Evolutionary conservation across 495 filamentous ascomycete species (phyloP).

Genomic region (Geoglossum glabrum): DNA sequence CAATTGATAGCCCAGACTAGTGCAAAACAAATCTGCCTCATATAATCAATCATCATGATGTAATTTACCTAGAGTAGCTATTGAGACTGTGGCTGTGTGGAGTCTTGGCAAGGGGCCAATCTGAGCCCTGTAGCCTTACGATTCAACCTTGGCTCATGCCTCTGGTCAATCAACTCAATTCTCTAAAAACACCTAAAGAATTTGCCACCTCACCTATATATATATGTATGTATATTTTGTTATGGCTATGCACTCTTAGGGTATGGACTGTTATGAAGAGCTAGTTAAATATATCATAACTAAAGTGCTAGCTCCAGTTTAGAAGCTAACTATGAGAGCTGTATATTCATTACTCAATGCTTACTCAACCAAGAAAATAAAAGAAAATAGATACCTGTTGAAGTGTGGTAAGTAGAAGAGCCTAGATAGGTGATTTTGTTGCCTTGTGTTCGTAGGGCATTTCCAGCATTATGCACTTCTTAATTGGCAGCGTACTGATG

Average conservation of each 20-base stretch:
- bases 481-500: no score
- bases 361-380: neutral
- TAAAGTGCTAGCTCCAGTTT: no score
- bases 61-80: constrained; percentile 3
- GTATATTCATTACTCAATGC: no score
- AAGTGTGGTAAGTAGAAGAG: neutral
- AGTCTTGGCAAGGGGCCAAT: constrained; percentile 1
- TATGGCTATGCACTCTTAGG: no score
- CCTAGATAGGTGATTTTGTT: neutral
- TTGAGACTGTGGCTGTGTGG: constrained; percentile 2
- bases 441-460: neutral
- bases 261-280: no score
- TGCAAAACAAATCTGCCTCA: neutral
- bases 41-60: constrained; percentile 4
- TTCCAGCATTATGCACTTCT: neutral
- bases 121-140: constrained; percentile 1
- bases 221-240: neutral
- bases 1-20: neutral
- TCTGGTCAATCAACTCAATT: constrained; percentile 3
- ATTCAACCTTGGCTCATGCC: neutral
- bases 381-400: neutral
- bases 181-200: constrained; percentile 1
- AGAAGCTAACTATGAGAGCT: no score
- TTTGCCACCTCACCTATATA: neutral
- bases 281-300: no score